Conservation (phyloP, 352 stramenopile genomes). For the Pythium utonaiense region DNA sequence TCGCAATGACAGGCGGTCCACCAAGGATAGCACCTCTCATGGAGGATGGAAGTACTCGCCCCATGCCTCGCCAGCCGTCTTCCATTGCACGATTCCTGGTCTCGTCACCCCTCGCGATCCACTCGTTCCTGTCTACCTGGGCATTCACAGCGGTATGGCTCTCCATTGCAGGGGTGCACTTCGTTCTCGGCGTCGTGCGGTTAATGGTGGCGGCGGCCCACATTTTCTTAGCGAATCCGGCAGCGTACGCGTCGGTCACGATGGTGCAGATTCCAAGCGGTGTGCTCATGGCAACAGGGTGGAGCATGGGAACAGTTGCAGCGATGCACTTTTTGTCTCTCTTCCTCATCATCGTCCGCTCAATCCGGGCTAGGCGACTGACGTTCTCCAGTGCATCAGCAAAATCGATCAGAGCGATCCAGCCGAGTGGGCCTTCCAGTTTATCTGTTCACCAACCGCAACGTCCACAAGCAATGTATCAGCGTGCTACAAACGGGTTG, state of each 20-base stretch:
- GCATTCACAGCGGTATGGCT: not conserved
- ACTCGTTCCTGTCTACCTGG: not conserved
- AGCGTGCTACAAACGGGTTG: no score
- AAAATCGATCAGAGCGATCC: no score
- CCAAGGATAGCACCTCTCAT: no score
- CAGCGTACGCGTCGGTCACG: not conserved
- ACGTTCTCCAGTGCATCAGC: not conserved
- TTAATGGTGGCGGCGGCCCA: not conserved
- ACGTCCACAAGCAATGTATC: no score
- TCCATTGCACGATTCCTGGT: no score
- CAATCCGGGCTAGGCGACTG: not conserved
- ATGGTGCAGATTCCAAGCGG: constrained; percentile 1
- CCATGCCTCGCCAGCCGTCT: no score
- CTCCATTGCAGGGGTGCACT: not conserved
- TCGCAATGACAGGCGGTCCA: no score
- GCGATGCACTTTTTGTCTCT: not conserved
- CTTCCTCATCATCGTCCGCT: not conserved
- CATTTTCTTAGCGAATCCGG: not conserved
- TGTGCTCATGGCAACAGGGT: not conserved
- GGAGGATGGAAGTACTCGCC: no score
- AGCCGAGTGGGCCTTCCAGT: no score
- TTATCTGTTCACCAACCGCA: no score
- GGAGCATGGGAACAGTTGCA: constrained; percentile 1
- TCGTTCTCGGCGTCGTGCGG: not conserved
- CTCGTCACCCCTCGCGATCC: not conserved